Base-by-base conservation (phyloP, 306 rosid species). In the Herpetospermum pedunculosum region DNA sequence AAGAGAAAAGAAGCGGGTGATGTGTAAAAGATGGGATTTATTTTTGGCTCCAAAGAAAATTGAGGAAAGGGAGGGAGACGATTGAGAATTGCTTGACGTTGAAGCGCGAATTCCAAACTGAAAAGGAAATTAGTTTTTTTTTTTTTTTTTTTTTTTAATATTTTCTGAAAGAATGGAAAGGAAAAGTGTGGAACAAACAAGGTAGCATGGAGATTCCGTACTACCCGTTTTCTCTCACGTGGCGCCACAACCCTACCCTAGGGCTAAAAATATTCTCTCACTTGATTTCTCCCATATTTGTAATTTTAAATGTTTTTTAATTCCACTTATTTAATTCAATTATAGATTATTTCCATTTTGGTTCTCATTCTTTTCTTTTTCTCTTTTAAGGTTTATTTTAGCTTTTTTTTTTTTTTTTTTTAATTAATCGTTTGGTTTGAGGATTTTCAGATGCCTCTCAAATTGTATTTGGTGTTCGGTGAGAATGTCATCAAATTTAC, bases 31-130 rank as follows among this genome's bases (percentile, higher is more conserved):
- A 6, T 13, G 8, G 53, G 14, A 6, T 68, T 26, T 1, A n/a
- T 5, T 68, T 63, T 68, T 68, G 73, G 73, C 73, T 68, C 73
- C 73, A 68, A 43, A 43, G 11, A 43, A 38, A 68, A 68, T 68
- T 67, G 34, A 41, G 48, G 72, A 67, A 67, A 67, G 53, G 13
- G 72, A 41, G 52, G 72, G 64, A 50, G 26, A 21, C 21, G 46
- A 34, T 2, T 32, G 29, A 54, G 32, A 57, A 29, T 59, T 29
- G 40, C 18, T 59, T 29, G 23, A 30, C 65, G 40, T 14, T 10
- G 11, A 41, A 67, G 35, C 73, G 73, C 73, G 5, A 40, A 38
- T 0, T 65, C 54, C 37, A 68, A 68, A 68, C 54, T 44, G 37
- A 25, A 41, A 11, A 21, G 32, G 49, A 38, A 64, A 37, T 4